phyloP scores from a whole-genome alignment of 192 early-diverging fungal genomes.

The Piromyces finnis region DNA sequence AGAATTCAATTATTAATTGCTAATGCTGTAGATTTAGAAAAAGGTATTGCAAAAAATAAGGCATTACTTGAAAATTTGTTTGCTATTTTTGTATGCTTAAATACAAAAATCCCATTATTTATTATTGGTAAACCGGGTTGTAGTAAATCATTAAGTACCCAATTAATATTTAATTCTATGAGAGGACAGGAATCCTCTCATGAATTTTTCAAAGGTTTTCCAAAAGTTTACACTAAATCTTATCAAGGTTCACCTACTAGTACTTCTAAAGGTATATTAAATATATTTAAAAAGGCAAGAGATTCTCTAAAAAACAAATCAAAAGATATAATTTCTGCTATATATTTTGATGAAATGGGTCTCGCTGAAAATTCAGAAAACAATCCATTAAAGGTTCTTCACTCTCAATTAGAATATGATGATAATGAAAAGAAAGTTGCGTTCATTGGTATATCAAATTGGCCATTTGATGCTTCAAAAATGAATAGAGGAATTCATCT shows the following conservation, averaged over 20 bases:
- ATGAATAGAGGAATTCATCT: background rate
- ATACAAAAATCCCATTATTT: background rate
- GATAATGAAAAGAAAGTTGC: background rate
- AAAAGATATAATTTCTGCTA: background rate
- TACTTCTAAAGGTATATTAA: background rate
- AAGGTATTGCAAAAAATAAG: background rate
- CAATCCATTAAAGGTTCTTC: background rate
- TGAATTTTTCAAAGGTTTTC: background rate
- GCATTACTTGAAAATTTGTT: background rate
- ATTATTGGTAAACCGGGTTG: background rate
- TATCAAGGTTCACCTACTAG: background rate
- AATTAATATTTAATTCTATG: background rate
- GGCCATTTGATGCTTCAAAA: background rate
- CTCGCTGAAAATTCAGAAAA: background rate
- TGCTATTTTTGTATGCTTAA: background rate
- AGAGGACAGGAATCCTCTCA: background rate
- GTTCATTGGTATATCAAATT: background rate
- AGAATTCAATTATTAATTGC: background rate
- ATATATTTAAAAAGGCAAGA: background rate
- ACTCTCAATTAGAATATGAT: background rate
- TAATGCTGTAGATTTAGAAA: background rate
- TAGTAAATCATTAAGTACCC: background rate
- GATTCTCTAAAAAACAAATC: background rate
- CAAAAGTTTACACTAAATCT: background rate
- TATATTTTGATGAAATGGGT: background rate